Evolutionary conservation across 441 rosid genomes (phyloP).

Genomic region (Adansonia madagascariensis): DNA sequence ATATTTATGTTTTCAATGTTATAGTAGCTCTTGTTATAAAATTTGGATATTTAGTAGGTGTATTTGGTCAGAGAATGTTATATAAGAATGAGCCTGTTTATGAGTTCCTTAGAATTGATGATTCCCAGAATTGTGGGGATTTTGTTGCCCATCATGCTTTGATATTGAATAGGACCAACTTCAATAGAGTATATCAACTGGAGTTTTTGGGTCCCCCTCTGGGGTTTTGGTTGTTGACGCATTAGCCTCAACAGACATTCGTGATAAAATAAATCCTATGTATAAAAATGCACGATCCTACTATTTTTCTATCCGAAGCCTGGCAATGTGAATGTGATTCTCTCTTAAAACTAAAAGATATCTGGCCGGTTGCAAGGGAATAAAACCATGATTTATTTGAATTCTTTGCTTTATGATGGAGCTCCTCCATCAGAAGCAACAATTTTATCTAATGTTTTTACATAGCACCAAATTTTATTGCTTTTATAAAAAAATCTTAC

Average conservation of each 20-base stretch:
- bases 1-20: background rate
- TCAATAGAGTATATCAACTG: background rate
- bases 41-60: background rate
- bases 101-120: slow-evolving; percentile 9
- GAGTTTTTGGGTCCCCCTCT: background rate
- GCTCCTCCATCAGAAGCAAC: background rate
- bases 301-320: background rate
- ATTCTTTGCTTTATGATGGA: background rate
- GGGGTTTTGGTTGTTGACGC: slow-evolving; percentile 15
- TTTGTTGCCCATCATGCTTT: background rate
- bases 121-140: slow-evolving; percentile 7
- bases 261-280: background rate
- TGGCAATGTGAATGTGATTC: background rate
- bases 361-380: slow-evolving; percentile 16
- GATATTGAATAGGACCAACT: slow-evolving; percentile 7
- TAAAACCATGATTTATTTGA: background rate
- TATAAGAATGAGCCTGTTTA: background rate
- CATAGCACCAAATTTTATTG: background rate
- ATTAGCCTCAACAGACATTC: background rate
- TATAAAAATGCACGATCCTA: background rate
- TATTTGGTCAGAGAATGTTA: background rate
- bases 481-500: background rate
- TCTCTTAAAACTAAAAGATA: background rate
- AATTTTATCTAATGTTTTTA: background rate
- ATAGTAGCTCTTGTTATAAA: background rate